Evolutionary conservation across 257 asterid species (phyloP).

Genomic region (Dorcoceras hygrometricum): DNA sequence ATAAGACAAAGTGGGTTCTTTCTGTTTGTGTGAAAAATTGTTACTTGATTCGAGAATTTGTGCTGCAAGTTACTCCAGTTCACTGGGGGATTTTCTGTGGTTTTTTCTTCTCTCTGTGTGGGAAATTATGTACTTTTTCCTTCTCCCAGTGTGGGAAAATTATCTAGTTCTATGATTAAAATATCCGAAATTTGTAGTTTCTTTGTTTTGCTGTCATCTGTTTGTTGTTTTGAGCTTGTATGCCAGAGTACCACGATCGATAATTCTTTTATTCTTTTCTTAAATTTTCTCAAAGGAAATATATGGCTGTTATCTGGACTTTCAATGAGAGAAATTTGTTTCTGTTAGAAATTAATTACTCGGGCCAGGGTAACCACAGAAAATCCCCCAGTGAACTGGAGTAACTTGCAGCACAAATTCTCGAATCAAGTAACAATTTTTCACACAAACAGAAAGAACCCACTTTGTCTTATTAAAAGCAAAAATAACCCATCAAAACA

Average conservation of each 20-base stretch:
- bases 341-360: conserved; percentile 9
- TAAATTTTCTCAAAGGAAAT: conserved; percentile 12
- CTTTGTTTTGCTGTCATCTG: conserved; percentile 5
- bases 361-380: too few species aligned
- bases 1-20: not conserved
- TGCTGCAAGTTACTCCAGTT: not conserved
- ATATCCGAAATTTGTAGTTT: not conserved
- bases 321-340: conserved; percentile 19
- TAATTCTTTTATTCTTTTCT: conserved; percentile 9
- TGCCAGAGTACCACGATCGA: not conserved
- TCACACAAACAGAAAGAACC: not conserved
- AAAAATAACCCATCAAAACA: not conserved
- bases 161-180: not conserved
- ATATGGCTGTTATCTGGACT: not conserved
- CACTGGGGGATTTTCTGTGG: not conserved
- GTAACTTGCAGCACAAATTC: not conserved
- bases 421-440: conserved; percentile 1
- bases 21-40: not conserved
- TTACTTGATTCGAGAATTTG: not conserved
- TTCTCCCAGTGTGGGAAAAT: not conserved
- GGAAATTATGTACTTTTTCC: too few species aligned
- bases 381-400: not conserved
- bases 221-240: conserved; percentile 14
- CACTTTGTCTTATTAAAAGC: not conserved
- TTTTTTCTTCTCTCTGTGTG: too few species aligned